Evolutionary conservation across 192 early-diverging fungal genomes (phyloP).

Genomic region (Entomortierella beljakovae): DNA sequence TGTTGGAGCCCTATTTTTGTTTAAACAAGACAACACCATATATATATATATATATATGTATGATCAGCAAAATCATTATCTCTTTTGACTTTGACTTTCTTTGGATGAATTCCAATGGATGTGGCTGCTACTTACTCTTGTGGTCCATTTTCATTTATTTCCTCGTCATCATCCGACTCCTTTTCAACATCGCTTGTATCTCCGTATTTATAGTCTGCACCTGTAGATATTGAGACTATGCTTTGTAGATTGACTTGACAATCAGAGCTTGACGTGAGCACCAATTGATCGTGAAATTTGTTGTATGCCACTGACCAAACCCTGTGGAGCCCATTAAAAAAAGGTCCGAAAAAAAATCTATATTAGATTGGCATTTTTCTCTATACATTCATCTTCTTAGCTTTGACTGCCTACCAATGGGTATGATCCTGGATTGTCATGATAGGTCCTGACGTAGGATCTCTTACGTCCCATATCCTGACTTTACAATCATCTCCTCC

Average conservation of each 20-base stretch:
- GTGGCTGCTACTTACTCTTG: slow-evolving; percentile 27
- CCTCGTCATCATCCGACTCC: slow-evolving; percentile 18
- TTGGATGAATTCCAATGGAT: not conserved
- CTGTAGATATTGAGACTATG: slow-evolving; percentile 87
- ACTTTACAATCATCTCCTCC: slow-evolving; percentile 90
- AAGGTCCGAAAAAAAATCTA: not conserved
- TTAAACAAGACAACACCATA: not conserved
- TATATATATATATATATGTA: not conserved
- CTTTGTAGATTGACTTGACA: slow-evolving; percentile 90
- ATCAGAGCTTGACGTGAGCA: slow-evolving; percentile 88
- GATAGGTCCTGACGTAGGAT: slow-evolving; percentile 58
- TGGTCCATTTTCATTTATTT: slow-evolving; percentile 29
- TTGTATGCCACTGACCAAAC: slow-evolving; percentile 89
- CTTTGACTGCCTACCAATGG: slow-evolving; percentile 73
- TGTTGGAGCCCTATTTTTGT: slow-evolving; percentile 53
- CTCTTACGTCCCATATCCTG: slow-evolving; percentile 90
- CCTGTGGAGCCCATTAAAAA: slow-evolving; percentile 55
- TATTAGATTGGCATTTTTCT: not conserved
- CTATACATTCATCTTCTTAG: not conserved
- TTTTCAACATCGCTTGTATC: slow-evolving; percentile 53
- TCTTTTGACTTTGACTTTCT: too few species aligned
- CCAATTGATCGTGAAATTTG: slow-evolving; percentile 91
- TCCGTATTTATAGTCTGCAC: slow-evolving; percentile 60
- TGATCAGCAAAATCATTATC: not conserved
- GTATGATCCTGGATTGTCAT: slow-evolving; percentile 83